phyloP scores from a whole-genome alignment of 768 basidiomycete species.

The Naganishia vaughanmartiniae region DNA sequence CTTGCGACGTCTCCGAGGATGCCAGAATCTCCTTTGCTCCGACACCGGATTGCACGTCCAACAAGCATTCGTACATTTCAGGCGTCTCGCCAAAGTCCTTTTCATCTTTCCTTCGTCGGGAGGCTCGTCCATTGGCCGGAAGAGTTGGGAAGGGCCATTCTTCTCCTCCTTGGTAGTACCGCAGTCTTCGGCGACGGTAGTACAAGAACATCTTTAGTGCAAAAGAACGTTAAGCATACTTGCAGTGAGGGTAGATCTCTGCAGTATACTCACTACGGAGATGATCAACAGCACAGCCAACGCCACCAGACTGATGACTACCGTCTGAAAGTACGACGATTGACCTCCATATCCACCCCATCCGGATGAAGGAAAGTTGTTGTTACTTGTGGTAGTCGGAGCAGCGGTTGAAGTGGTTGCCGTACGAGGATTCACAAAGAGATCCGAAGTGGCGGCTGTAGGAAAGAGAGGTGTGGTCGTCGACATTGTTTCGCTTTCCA shows the following conservation, averaged over 20 bases:
- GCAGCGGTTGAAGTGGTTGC: constrained; percentile 2
- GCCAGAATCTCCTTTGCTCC: not conserved
- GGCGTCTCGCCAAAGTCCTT: constrained; percentile 27
- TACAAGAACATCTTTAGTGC: constrained; percentile 24
- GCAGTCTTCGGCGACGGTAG: constrained; percentile 27
- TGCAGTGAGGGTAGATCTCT: too few species aligned
- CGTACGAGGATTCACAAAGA: constrained; percentile 19
- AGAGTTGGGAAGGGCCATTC: constrained; percentile 28
- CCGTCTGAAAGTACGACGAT: constrained; percentile 30
- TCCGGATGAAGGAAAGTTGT: constrained; percentile 1
- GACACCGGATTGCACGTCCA: constrained; percentile 1
- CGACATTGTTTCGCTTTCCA: not conserved
- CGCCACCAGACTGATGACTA: constrained; percentile 30
- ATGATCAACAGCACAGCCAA: constrained; percentile 30
- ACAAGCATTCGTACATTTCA: constrained; percentile 26
- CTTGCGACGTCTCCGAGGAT: not conserved
- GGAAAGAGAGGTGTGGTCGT: constrained; percentile 11
- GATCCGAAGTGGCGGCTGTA: constrained; percentile 9
- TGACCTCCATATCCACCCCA: constrained; percentile 11
- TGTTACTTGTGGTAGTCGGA: constrained; percentile 2
- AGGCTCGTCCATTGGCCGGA: constrained; percentile 9
- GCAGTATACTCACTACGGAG: constrained; percentile 9
- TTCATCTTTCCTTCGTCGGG: constrained; percentile 15
- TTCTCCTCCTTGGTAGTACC: constrained; percentile 18
- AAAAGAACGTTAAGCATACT: not conserved